Percentiles rank a stretch among this genome's conserved stretches.
Evolutionary conservation across 805 yeast genomes (phyloP).

Genomic region (Barnettozyma wickerhamii): DNA sequence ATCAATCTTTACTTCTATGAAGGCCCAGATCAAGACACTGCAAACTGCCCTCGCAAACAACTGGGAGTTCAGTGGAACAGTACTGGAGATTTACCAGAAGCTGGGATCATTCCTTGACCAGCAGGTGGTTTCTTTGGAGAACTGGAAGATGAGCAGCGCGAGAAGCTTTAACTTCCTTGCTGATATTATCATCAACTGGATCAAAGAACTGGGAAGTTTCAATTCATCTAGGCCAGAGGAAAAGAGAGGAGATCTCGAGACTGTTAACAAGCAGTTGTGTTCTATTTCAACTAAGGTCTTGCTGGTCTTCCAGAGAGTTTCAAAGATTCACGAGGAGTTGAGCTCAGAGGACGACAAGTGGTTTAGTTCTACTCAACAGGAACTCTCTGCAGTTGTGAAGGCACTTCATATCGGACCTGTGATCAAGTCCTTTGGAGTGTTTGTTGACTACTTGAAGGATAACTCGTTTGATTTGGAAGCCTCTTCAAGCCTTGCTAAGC

Average conservation of each 20-base stretch:
- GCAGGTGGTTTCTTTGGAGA: conserved; percentile 22
- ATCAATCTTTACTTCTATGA: conserved; percentile 17
- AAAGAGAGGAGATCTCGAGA: conserved; percentile 24
- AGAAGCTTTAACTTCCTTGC: conserved; percentile 41
- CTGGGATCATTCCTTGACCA: conserved; percentile 20
- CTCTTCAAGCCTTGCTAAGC: conserved; percentile 39
- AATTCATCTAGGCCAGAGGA: too few relatives aligned
- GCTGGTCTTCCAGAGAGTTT: conserved; percentile 60
- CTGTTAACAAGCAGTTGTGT: conserved; percentile 44
- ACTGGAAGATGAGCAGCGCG: too few relatives aligned
- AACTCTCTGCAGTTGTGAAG: conserved; percentile 38
- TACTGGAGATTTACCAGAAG: conserved; percentile 14
- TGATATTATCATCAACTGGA: conserved; percentile 46
- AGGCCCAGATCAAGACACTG: conserved; percentile 14
- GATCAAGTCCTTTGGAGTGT: conserved; percentile 29
- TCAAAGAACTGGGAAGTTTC: conserved; percentile 18
- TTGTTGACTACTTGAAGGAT: conserved; percentile 31
- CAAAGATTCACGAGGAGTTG: conserved; percentile 22
- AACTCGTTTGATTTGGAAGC: conserved; percentile 36
- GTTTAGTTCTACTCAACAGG: conserved; percentile 49
- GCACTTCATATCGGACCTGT: conserved; percentile 38
- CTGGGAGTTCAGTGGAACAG: conserved; percentile 17
- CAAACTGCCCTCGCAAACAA: conserved; percentile 8
- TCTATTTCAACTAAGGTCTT: conserved; percentile 54
- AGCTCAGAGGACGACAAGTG: conserved; percentile 61